Evolutionary conservation across 1,284 basidiomycete species (phyloP), one percentile per base, ranked within the genome.

Genomic region (Cryptococcus jaspeensis): DNA sequence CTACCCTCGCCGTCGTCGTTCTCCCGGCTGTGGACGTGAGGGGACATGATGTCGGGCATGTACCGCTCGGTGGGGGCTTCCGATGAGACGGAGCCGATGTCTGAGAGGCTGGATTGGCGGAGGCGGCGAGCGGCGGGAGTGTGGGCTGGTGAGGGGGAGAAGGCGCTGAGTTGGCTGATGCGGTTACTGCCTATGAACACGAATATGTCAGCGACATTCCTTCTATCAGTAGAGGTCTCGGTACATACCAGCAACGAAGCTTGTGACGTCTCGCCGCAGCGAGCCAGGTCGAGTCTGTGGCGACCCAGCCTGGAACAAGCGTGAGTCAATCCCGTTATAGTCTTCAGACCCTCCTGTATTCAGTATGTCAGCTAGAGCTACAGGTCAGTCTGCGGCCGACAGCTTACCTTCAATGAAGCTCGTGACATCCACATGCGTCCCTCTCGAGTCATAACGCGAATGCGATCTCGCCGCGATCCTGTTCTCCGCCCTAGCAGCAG

Each of bases 401-500:
- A n/a, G 40, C 48, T 50, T 18, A 50, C 48, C 48, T 23, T 50
- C 48, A 13, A 50, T 38, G 32, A 50, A 50, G 36, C 48, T 50
- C 8, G 48, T 50, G 12, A 50, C 48, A 25, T 50, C 40, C 22
- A 50, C 40, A 39, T 50, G 48, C 5, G 48, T 50, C 36, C 38
- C 22, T 25, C 40, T 39, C 22, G 48, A 50, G 16, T 35, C 40
- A 22, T 37, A 25, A 15, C 48, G 38, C n/a, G 22, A 20, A 40
- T 50, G 48, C 20, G 37, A 36, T 25, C 38, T 32, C 20, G 35
- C 38, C 22, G 15, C 25, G 32, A 32, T 36, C 15, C 38, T 18
- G 22, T 13, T 5, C n/a, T 28, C 15, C 22, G 23, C 23, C 7
- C 20, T 20, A 13, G 22, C 20, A n/a, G n/a, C 48, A 39, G 40